Evolutionary conservation across 257 asterid genomes (phyloP).

Genomic region (Coffea canephora): DNA sequence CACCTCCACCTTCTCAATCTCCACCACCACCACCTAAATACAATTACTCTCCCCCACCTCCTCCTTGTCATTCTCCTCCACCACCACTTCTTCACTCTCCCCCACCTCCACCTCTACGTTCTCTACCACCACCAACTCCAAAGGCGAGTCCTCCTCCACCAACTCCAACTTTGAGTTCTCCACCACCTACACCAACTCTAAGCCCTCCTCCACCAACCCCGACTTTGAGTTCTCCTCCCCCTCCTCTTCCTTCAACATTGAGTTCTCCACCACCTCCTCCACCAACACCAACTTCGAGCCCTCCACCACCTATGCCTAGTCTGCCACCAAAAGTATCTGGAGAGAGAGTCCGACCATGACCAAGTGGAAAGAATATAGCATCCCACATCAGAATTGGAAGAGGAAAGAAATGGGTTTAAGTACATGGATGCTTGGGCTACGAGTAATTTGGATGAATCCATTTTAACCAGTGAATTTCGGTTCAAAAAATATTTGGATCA

Average conservation of each 20-base stretch:
- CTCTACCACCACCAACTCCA: not conserved
- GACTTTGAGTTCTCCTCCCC: slow-evolving; percentile 24
- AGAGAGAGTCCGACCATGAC: not conserved
- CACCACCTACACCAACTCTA: slow-evolving; percentile 19
- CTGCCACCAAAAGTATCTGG: slow-evolving; percentile 39
- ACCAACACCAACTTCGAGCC: slow-evolving; percentile 20
- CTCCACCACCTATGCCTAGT: slow-evolving; percentile 24
- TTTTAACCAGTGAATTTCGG: too few species aligned
- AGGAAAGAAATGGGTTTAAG: too few species aligned
- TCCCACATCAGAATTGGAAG: too few species aligned
- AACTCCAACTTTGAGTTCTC: not conserved
- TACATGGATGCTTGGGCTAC: too few species aligned
- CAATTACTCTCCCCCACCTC: not conserved
- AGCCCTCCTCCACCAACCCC: slow-evolving; percentile 24
- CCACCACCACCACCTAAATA: not conserved
- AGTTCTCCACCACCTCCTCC: slow-evolving; percentile 8
- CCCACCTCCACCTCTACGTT: not conserved
- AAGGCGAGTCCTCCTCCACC: not conserved
- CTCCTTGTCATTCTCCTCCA: not conserved
- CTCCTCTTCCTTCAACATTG: not conserved
- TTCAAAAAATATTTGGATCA: too few species aligned
- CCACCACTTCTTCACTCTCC: too few species aligned
- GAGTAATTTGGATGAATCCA: too few species aligned
- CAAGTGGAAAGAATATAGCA: too few species aligned
- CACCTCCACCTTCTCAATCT: not conserved